Percentiles rank a stretch among this genome's conserved stretches.
Evolutionary conservation across 2,329 filamentous ascomycete species (phyloP).

Genomic region (Botryosphaeria dothidea): DNA sequence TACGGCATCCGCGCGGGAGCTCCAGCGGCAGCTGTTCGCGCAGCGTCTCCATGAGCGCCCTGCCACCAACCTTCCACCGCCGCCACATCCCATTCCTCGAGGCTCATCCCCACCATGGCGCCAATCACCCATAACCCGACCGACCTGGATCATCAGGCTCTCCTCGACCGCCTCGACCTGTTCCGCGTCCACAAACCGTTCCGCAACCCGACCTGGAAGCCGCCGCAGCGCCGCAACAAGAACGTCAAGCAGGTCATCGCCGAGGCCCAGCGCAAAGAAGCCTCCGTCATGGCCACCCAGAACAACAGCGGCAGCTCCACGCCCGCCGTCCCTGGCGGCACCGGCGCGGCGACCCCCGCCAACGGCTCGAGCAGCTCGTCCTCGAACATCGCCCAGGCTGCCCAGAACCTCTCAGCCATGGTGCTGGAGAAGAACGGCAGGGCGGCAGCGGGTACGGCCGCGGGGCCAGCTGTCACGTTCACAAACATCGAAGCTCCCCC

Average conservation of each 20-base stretch:
- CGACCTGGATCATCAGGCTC: slow-evolving; percentile 74
- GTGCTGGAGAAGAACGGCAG: slow-evolving; percentile 76
- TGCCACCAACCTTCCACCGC: neutral
- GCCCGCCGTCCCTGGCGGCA: slow-evolving; percentile 37
- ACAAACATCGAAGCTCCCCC: slow-evolving; percentile 96
- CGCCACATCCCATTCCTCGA: neutral
- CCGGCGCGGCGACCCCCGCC: slow-evolving; percentile 52
- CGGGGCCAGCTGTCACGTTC: slow-evolving; percentile 75
- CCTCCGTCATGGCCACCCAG: slow-evolving; percentile 81
- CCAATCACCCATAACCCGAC: slow-evolving; percentile 70
- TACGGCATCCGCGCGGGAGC: neutral
- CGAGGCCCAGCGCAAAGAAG: slow-evolving; percentile 84
- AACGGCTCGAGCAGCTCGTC: slow-evolving; percentile 67
- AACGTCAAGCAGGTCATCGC: slow-evolving; percentile 96
- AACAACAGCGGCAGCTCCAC: slow-evolving; percentile 80
- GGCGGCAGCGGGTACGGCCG: slow-evolving; percentile 23
- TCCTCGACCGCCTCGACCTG: slow-evolving; percentile 91
- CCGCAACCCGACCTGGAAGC: slow-evolving; percentile 87
- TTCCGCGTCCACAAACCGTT: slow-evolving; percentile 84
- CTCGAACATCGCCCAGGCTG: slow-evolving; percentile 81
- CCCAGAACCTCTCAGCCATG: slow-evolving; percentile 80
- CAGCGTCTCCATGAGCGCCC: neutral
- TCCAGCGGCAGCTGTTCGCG: slow-evolving; percentile 3
- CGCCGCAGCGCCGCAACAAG: slow-evolving; percentile 95
- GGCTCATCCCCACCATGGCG: slow-evolving; percentile 45